A percentile compares a stretch with the other conserved stretches of the same genome.
Conservation (phyloP, 2,329 filamentous ascomycete species). For the Grosmannia clavigera region DNA sequence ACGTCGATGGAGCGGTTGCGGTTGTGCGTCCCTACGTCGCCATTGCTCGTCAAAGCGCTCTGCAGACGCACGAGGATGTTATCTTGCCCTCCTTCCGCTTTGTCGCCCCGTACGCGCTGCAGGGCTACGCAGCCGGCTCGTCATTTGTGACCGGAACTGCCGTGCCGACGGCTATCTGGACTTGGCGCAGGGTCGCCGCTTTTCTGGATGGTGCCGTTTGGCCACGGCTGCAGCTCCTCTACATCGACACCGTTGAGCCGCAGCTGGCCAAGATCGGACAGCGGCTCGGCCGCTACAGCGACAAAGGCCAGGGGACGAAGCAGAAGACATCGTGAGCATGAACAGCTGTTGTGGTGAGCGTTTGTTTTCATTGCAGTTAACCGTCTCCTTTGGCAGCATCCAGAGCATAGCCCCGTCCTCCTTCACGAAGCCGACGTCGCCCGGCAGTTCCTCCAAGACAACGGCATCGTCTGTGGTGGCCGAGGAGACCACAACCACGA, state of each 20-base stretch:
- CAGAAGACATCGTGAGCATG: background rate
- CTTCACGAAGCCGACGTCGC: slow-evolving; percentile 23
- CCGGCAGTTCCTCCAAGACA: slow-evolving; percentile 14
- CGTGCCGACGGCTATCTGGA: slow-evolving; percentile 59
- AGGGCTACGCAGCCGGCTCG: slow-evolving; percentile 54
- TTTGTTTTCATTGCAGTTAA: background rate
- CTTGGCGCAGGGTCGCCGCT: slow-evolving; percentile 53
- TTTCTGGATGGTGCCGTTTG: slow-evolving; percentile 69
- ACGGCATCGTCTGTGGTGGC: slow-evolving; percentile 11
- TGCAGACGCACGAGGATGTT: slow-evolving; percentile 58
- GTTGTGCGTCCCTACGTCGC: slow-evolving; percentile 61
- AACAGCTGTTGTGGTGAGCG: background rate
- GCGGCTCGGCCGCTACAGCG: slow-evolving; percentile 65
- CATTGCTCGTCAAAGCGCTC: slow-evolving; percentile 46
- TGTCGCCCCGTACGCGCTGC: slow-evolving; percentile 58
- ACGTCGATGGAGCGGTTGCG: slow-evolving; percentile 51
- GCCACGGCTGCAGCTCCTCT: slow-evolving; percentile 69
- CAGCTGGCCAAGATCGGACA: slow-evolving; percentile 88
- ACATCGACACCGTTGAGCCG: slow-evolving; percentile 86
- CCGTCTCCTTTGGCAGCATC: background rate
- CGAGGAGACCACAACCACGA: slow-evolving; percentile 8
- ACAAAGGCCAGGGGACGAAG: slow-evolving; percentile 19
- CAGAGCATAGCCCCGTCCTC: slow-evolving; percentile 18
- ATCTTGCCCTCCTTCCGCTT: slow-evolving; percentile 54
- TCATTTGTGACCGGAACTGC: slow-evolving; percentile 56